Conservation (phyloP, 73 alveolate genomes). For the Diophrys appendiculata region DNA sequence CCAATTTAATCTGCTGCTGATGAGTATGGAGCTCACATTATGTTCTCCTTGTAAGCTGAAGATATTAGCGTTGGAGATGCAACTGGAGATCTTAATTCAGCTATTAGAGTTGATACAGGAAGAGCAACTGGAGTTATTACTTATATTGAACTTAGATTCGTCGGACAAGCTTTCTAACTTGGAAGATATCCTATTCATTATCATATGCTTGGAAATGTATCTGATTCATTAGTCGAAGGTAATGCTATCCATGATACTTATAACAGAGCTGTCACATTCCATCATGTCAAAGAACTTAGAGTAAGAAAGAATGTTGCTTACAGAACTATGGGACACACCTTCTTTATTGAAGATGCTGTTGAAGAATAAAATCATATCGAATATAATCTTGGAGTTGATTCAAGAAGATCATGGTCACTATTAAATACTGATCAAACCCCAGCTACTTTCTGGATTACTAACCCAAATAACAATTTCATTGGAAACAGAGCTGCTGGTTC, state of each 20-base stretch:
- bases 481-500: constrained; percentile 81
- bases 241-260: constrained; percentile 72
- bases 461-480: constrained; percentile 70
- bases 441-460: constrained; percentile 78
- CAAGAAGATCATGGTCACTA: constrained; percentile 53
- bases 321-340: constrained; percentile 77
- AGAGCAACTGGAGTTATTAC: constrained; percentile 62
- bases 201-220: constrained; percentile 73
- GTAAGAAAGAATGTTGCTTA: constrained; percentile 73
- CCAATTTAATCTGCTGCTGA: constrained; percentile 41
- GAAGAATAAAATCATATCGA: constrained; percentile 65
- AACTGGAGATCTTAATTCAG: not conserved
- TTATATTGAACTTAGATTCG: constrained; percentile 65
- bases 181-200: constrained; percentile 83
- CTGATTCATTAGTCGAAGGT: constrained; percentile 63
- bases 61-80: constrained; percentile 13
- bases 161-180: constrained; percentile 74
- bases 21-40: constrained; percentile 73
- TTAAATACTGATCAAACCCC: constrained; percentile 75
- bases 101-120: not conserved
- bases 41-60: constrained; percentile 69
- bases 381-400: constrained; percentile 57
- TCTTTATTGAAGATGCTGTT: constrained; percentile 81
- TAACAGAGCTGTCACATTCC: constrained; percentile 77
- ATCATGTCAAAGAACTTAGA: constrained; percentile 67